Evolutionary conservation across 2,329 filamentous ascomycete species (phyloP).

Genomic region (Nemania serpens): DNA sequence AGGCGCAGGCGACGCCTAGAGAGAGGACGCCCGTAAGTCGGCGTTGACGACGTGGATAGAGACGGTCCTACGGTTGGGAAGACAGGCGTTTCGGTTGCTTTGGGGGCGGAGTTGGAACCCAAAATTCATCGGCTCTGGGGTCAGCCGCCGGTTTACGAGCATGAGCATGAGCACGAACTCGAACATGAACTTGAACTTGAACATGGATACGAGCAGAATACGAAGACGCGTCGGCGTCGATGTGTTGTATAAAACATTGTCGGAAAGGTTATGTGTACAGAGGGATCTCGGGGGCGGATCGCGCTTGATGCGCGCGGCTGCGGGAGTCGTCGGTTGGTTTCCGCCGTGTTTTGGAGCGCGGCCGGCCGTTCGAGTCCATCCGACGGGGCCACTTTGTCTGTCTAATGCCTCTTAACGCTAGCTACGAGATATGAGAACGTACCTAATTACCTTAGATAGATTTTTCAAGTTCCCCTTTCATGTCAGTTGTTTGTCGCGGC

Average conservation of each 20-base stretch:
- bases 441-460: background rate
- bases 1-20: constrained; percentile 37
- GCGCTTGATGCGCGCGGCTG: background rate
- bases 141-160: constrained; percentile 5
- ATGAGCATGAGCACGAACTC: background rate
- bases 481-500: background rate
- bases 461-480: background rate
- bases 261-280: constrained; percentile 8
- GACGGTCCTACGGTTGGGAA: constrained; percentile 19
- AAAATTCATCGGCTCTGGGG: constrained; percentile 26
- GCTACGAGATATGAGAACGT: constrained; percentile 20
- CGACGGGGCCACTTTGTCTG: background rate
- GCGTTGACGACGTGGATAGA: constrained; percentile 11
- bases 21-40: constrained; percentile 30
- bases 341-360: background rate
- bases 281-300: background rate
- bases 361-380: background rate
- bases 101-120: constrained; percentile 27
- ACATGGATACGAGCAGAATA: constrained; percentile 5
- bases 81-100: constrained; percentile 31
- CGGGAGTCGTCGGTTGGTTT: background rate
- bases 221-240: constrained; percentile 4
- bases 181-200: constrained; percentile 10
- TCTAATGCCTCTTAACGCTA: constrained; percentile 8
- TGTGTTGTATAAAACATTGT: constrained; percentile 8